Percentiles rank a stretch among this genome's conserved stretches.
Evolutionary conservation across 257 asterid genomes (phyloP).

Genomic region (Penstemon barbatus): DNA sequence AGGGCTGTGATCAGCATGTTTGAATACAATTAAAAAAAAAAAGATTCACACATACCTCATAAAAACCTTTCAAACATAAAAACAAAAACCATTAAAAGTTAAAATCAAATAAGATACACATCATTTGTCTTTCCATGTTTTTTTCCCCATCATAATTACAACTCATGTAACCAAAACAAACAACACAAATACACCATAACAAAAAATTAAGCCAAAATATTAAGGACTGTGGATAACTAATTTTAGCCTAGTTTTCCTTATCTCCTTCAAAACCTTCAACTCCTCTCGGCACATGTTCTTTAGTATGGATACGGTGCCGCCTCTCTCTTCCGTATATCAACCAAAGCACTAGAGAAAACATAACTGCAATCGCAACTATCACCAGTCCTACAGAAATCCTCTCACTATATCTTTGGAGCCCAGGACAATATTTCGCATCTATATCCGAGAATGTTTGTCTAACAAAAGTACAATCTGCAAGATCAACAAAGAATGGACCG

Average conservation of each 20-base stretch:
- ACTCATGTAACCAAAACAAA: background rate
- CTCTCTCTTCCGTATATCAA: conserved; percentile 84
- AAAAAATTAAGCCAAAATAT: background rate
- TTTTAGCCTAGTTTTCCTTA: conserved; percentile 15
- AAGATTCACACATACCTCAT: too few relatives aligned
- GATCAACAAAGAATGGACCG: conserved; percentile 70
- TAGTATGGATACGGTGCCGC: conserved; percentile 65
- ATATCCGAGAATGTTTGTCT: conserved; percentile 66
- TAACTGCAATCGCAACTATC: conserved; percentile 65
- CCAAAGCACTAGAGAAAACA: conserved; percentile 81
- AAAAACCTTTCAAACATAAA: too few relatives aligned
- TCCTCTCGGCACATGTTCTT: conserved; percentile 41
- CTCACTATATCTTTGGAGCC: conserved; percentile 52
- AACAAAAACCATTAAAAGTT: too few relatives aligned
- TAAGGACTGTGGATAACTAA: background rate
- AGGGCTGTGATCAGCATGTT: too few relatives aligned
- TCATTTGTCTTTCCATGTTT: too few relatives aligned
- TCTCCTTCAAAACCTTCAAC: conserved; percentile 31
- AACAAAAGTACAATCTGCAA: conserved; percentile 72
- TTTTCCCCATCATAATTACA: too few relatives aligned
- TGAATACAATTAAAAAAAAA: too few relatives aligned
- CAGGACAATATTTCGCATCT: conserved; percentile 51
- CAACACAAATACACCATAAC: background rate
- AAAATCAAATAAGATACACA: too few relatives aligned
- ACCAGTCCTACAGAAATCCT: conserved; percentile 65